Percentiles rank a stretch among this genome's conserved stretches.
These are phyloP conservation scores for Puccinia horiana DNA, from an alignment of 1,284 basidiomycete genomes.

Conservation along the genomic window DNA sequence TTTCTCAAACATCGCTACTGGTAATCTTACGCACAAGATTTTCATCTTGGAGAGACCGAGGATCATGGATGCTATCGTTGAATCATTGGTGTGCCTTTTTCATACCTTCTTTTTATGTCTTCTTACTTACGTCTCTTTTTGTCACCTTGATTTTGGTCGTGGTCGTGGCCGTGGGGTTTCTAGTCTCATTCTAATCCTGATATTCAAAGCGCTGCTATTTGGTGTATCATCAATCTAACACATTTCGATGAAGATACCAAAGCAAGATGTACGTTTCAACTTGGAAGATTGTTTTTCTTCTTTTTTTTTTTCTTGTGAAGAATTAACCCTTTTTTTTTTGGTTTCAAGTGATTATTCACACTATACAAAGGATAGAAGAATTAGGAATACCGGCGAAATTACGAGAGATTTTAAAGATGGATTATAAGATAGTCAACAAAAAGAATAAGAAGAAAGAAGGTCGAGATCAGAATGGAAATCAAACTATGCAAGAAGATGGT, in stretches of 20 bases:
- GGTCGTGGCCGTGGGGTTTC: neutral
- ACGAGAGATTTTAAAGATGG: neutral
- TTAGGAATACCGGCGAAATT: conserved; percentile 22
- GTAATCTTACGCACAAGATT: conserved; percentile 30
- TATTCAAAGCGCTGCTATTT: conserved; percentile 36
- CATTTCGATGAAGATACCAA: conserved; percentile 43
- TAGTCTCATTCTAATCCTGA: conserved; percentile 46
- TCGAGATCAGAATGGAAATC: too few species aligned
- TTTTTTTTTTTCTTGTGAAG: neutral
- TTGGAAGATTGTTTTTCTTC: neutral
- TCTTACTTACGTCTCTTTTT: neutral
- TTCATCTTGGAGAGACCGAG: conserved; percentile 28
- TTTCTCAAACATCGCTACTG: conserved; percentile 42
- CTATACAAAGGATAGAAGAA: conserved; percentile 9
- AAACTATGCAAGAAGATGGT: too few species aligned
- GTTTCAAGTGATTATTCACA: conserved; percentile 17
- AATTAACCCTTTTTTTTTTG: neutral
- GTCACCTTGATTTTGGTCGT: neutral
- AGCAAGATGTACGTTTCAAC: conserved; percentile 22
- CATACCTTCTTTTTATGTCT: neutral
- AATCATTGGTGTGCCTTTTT: conserved; percentile 25
- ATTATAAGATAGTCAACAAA: neutral
- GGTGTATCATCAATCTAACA: conserved; percentile 47
- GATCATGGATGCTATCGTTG: conserved; percentile 35
- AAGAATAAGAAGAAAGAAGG: neutral